Conservation (phyloP, 805 yeast species). For the Lachancea waltii region DNA sequence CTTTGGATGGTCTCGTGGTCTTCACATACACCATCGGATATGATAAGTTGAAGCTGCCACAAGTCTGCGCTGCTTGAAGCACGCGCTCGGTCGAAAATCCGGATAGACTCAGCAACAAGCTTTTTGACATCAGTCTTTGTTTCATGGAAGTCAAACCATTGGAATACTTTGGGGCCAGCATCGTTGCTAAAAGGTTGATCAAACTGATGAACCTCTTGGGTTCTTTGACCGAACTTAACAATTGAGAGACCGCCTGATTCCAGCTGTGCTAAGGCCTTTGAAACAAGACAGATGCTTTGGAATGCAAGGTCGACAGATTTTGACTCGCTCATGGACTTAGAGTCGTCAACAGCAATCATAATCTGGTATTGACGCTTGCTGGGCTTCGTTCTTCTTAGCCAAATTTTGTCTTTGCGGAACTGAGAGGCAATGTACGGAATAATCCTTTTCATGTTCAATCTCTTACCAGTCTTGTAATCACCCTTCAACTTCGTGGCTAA, state of each 20-base stretch:
- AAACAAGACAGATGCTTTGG: constrained; percentile 88
- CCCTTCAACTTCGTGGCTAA: constrained; percentile 92
- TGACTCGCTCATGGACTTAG: constrained; percentile 95
- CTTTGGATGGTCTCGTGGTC: constrained; percentile 79
- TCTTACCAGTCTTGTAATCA: constrained; percentile 94
- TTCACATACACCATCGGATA: constrained; percentile 97
- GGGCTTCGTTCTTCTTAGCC: constrained; percentile 97
- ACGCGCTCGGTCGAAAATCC: constrained; percentile 57
- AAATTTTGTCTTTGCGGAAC: constrained; percentile 94
- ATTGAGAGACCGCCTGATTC: constrained; percentile 92
- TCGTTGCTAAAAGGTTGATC: constrained; percentile 78
- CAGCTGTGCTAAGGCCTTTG: constrained; percentile 86
- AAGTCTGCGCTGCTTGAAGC: constrained; percentile 54
- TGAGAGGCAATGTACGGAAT: constrained; percentile 97
- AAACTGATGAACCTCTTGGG: constrained; percentile 83
- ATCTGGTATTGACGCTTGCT: constrained; percentile 95
- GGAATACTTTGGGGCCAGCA: constrained; percentile 77
- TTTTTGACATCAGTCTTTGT: constrained; percentile 75
- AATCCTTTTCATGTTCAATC: constrained; percentile 94
- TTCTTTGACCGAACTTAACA: constrained; percentile 81
- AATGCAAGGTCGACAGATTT: constrained; percentile 86
- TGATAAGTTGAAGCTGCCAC: constrained; percentile 90
- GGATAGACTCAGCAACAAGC: constrained; percentile 65
- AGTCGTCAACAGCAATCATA: constrained; percentile 95
- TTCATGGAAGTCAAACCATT: constrained; percentile 86